Evolutionary conservation across 139 green algal genomes (phyloP).

Genomic region (Penium margaritaceum): DNA sequence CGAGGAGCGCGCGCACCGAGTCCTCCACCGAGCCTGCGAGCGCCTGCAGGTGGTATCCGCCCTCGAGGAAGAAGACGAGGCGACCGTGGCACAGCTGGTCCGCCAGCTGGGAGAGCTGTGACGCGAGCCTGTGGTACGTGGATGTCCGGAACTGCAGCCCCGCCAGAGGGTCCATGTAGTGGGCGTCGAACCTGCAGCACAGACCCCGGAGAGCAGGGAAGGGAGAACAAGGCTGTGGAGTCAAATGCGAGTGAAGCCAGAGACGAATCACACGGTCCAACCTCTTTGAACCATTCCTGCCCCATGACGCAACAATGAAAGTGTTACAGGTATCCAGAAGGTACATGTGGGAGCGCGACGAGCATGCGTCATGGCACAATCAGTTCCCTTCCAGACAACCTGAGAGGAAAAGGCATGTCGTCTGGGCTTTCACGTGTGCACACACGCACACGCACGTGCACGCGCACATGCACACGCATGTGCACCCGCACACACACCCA

Average conservation of each 20-base stretch:
- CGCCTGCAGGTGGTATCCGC: constrained; percentile 69
- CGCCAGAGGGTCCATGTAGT: constrained; percentile 77
- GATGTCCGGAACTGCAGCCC: constrained; percentile 62
- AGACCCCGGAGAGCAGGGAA: not conserved
- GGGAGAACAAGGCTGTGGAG: not conserved
- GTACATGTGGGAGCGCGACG: too few species aligned
- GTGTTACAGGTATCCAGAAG: too few species aligned
- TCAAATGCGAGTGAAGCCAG: not conserved
- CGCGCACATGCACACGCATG: too few species aligned
- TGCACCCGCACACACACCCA: too few species aligned
- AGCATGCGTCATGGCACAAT: too few species aligned
- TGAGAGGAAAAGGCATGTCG: too few species aligned
- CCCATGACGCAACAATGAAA: too few species aligned
- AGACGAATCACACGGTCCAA: not conserved
- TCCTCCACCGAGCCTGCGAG: constrained; percentile 68
- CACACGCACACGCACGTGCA: too few species aligned
- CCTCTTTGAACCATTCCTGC: not conserved
- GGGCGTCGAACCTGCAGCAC: constrained; percentile 68
- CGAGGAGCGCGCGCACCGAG: constrained; percentile 32
- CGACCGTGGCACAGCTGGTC: constrained; percentile 62
- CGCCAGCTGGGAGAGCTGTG: constrained; percentile 47
- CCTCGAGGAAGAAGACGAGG: constrained; percentile 77
- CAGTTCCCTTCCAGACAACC: too few species aligned
- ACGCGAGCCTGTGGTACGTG: constrained; percentile 66
- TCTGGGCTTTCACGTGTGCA: too few species aligned